A percentile compares a stretch with the other conserved stretches of the same genome.
Evolutionary conservation across 805 yeast genomes (phyloP).

Genomic region (Sugiyamaella americana): DNA sequence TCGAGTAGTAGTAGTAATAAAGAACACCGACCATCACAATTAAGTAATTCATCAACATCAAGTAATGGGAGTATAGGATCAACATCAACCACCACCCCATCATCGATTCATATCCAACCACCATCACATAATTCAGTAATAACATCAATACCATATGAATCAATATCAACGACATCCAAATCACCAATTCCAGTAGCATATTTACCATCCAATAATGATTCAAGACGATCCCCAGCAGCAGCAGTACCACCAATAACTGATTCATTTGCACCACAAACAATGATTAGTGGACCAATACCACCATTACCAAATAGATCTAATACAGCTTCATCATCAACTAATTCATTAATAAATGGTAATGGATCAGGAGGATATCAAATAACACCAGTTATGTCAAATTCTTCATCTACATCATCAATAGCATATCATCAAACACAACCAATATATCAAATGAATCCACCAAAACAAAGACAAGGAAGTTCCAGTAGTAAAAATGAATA

Average conservation of each 20-base stretch:
- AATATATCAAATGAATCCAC: too few species aligned
- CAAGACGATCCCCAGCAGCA: background rate
- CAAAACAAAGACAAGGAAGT: conserved; percentile 1
- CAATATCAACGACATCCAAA: conserved; percentile 17
- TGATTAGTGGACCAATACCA: conserved; percentile 25
- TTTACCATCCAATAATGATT: conserved; percentile 16
- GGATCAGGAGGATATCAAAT: too few species aligned
- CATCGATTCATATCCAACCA: background rate
- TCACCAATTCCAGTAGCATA: conserved; percentile 23
- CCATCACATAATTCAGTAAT: background rate
- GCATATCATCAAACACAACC: too few species aligned
- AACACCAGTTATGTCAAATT: too few species aligned
- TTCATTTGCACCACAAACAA: conserved; percentile 20
- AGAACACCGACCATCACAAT: background rate
- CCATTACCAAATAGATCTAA: conserved; percentile 19
- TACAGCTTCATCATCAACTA: background rate
- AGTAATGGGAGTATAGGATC: background rate
- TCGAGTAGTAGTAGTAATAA: conserved; percentile 1
- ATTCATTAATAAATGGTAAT: background rate
- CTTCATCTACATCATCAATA: too few species aligned
- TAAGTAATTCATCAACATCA: background rate
- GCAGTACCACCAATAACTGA: conserved; percentile 4
- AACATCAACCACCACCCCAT: background rate
- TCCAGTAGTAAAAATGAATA: too few species aligned
- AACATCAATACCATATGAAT: conserved; percentile 22